Evolutionary conservation across 345 rosid genomes (phyloP).

Genomic region (Noccaea bulbosa): DNA sequence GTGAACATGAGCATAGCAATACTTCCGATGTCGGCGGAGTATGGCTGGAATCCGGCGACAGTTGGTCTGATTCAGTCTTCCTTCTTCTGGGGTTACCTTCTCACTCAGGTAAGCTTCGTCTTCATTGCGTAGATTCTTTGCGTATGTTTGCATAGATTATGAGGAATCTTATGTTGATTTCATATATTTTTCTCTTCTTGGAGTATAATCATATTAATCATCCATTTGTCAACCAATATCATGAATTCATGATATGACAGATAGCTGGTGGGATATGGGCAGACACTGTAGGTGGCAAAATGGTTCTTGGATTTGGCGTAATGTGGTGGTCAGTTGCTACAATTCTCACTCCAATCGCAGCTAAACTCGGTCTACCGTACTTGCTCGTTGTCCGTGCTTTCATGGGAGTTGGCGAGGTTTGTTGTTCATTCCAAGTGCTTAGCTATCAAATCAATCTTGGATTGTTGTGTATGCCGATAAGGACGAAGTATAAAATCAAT

Average conservation of each 20-base stretch:
- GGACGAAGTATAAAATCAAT: background rate
- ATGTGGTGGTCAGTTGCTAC: conserved; percentile 97
- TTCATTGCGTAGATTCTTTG: background rate
- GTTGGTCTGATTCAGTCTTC: conserved; percentile 96
- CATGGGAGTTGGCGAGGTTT: conserved; percentile 96
- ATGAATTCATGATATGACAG: conserved; percentile 45
- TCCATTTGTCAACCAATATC: too few relatives aligned
- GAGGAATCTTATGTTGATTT: too few relatives aligned
- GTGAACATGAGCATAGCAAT: conserved; percentile 97
- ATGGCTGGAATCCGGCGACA: conserved; percentile 79
- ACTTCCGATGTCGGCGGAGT: conserved; percentile 99
- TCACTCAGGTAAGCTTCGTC: conserved; percentile 66
- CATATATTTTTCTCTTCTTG: too few relatives aligned
- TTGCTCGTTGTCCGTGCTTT: conserved; percentile 85
- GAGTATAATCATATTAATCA: too few relatives aligned
- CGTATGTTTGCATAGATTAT: too few relatives aligned
- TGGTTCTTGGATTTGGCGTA: conserved; percentile 86
- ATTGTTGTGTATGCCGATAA: background rate
- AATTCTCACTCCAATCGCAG: conserved; percentile 82
- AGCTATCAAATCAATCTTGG: background rate
- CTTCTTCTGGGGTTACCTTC: conserved; percentile 97
- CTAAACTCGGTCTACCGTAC: conserved; percentile 84
- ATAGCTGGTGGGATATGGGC: conserved; percentile 98
- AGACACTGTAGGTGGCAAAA: conserved; percentile 87
- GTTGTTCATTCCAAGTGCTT: background rate